phyloP scores from a whole-genome alignment of 495 filamentous ascomycete genomes.

The Talaromyces proteolyticus region DNA sequence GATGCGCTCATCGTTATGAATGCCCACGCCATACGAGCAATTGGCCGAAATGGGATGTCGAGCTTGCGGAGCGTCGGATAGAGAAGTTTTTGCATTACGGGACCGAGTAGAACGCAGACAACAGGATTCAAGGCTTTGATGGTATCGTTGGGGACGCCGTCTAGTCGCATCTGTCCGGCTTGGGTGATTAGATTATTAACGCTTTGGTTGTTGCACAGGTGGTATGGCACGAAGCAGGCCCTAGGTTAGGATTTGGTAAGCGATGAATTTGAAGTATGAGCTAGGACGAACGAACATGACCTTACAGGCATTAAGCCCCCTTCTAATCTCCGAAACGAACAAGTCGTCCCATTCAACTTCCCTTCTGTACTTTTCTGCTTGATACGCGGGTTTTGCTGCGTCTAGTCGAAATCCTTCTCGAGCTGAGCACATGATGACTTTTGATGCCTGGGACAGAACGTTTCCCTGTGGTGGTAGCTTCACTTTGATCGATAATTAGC shows the following conservation, averaged over 20 bases:
- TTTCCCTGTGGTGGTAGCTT: conserved; percentile 32
- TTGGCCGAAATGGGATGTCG: conserved; percentile 37
- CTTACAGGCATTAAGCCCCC: conserved; percentile 18
- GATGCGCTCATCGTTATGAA: conserved; percentile 34
- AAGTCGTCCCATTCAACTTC: conserved; percentile 19
- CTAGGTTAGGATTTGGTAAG: conserved; percentile 5
- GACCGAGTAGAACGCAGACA: conserved; percentile 37
- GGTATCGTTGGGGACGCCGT: conserved; percentile 47
- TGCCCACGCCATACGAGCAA: conserved; percentile 44
- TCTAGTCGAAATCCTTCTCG: conserved; percentile 20
- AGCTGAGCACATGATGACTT: conserved; percentile 15
- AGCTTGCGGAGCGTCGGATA: conserved; percentile 34
- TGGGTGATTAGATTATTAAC: conserved; percentile 49
- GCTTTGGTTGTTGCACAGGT: conserved; percentile 25
- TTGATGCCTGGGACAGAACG: conserved; percentile 32
- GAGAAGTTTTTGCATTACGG: conserved; percentile 39
- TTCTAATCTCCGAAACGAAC: conserved; percentile 47
- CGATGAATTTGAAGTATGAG: conserved; percentile 8
- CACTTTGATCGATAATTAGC: too few species aligned
- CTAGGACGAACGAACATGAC: conserved; percentile 31
- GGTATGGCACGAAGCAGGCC: conserved; percentile 18
- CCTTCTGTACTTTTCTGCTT: conserved; percentile 14
- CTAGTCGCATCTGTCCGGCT: conserved; percentile 42
- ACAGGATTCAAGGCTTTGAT: conserved; percentile 29
- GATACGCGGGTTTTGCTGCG: conserved; percentile 14